Evolutionary conservation across 352 stramenopile genomes (phyloP), one percentile per base, ranked within the genome.

Genomic region (Aphanomyces invadans): DNA sequence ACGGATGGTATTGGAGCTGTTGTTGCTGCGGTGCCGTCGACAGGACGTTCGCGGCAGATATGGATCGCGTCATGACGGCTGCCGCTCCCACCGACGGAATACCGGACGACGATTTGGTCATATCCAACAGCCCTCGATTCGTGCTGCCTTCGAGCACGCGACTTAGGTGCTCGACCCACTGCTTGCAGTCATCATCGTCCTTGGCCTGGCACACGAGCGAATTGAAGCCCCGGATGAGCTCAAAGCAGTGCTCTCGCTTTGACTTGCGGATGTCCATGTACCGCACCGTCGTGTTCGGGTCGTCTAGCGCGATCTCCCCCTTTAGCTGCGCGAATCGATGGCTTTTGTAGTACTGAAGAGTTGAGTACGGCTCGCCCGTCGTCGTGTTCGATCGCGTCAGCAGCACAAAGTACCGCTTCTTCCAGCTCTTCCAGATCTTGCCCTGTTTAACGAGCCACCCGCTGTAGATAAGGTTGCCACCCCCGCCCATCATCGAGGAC

Each of bases 351-450:
- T 93, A 95, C 69, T 93, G 80, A 25, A 95, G 68, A 5, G 76
- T 86, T 1, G 84, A 83, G 62, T 76, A 86, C 45, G 79, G 88
- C 42, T 92, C 83, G 1, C 80, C 80, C 9, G 77, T 92, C 2
- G 69, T 64, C 9, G 75, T 45, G 62, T 92, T 91, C 3, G 79
- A 92, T 25, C 81, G 77, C 73, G 89, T 93, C 32, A 86, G 76
- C n/a, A 95, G 70, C 59, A 95, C 79, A 42, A 95, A 95, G 65
- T 89, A 95, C 11, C 86, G 77, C 31, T 82, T 84, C 66, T 95
- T 95, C 86, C 86, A 95, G 25, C 80, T 89, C 79, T 90, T 90
- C 74, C 31, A 73, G 17, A 74, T 49, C 62, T 80, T 63, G 64
- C 71, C 32, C 10, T 72, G 70, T 39, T 79, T 75, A 31, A 71